Percentiles rank a stretch among this genome's conserved stretches.
These are phyloP conservation scores for Patellifolia procumbens DNA, from an alignment of 179 eudicot genomes.

Conservation along the genomic window DNA sequence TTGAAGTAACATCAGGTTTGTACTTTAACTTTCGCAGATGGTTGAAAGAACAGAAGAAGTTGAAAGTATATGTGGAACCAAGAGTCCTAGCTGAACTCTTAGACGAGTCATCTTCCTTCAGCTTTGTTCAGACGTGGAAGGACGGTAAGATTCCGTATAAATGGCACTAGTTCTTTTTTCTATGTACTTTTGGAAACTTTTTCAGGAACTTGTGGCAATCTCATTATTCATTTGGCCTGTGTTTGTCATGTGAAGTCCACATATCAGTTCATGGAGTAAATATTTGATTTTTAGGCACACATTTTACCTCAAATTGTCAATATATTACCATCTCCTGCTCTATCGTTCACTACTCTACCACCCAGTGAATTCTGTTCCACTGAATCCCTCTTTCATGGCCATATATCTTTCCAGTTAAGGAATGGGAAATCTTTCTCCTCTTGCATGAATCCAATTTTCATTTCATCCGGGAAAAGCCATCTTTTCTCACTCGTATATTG, in stretches of 20 bases:
- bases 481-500: background rate
- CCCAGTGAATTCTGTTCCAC: too few relatives aligned
- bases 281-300: background rate
- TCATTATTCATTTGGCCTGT: background rate
- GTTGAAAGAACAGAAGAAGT: slow-evolving; percentile 70
- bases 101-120: slow-evolving; percentile 63
- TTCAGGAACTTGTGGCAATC: background rate
- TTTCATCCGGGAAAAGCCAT: too few relatives aligned
- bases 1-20: background rate
- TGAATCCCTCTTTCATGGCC: too few relatives aligned
- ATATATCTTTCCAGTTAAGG: too few relatives aligned
- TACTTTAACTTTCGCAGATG: slow-evolving; percentile 55
- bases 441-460: too few relatives aligned
- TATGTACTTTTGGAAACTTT: background rate
- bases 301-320: background rate
- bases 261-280: background rate
- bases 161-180: background rate
- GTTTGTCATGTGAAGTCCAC: background rate
- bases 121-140: slow-evolving; percentile 82
- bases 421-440: too few relatives aligned
- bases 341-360: too few relatives aligned
- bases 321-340: background rate
- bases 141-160: slow-evolving; percentile 59
- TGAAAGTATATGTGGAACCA: slow-evolving; percentile 81
- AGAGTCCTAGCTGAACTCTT: slow-evolving; percentile 76